phyloP scores from a whole-genome alignment of 202 grass and related monocot genomes.

The Saccharum hybrid region DNA sequence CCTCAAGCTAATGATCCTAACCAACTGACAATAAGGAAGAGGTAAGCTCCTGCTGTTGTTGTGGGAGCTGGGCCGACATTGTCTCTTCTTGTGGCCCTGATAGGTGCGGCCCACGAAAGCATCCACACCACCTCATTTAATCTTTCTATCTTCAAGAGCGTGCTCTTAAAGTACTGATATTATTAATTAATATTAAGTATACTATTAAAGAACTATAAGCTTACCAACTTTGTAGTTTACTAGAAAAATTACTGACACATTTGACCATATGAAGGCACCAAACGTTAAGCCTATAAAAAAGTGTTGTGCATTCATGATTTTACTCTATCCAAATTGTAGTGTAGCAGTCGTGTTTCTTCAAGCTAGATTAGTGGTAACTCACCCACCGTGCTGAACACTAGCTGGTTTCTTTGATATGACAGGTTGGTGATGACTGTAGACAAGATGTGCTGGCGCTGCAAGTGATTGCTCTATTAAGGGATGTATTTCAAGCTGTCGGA shows the following conservation, averaged over 20 bases:
- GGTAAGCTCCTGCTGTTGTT: not conserved
- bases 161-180: not conserved
- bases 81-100: not conserved
- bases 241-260: not conserved
- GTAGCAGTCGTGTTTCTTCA: slow-evolving; percentile 9
- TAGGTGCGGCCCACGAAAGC: not conserved
- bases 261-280: slow-evolving; percentile 7
- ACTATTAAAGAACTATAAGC: not conserved
- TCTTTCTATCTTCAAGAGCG: not conserved
- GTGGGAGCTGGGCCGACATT: not conserved
- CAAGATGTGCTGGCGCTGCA: slow-evolving; percentile 99
- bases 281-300: slow-evolving; percentile 6
- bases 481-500: slow-evolving; percentile 92
- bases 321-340: slow-evolving; percentile 9
- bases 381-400: slow-evolving; percentile 34
- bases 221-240: slow-evolving; percentile 28
- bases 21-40: not conserved
- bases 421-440: slow-evolving; percentile 99
- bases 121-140: slow-evolving; percentile 18
- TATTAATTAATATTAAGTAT: slow-evolving; percentile 8
- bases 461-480: slow-evolving; percentile 88
- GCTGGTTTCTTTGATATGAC: slow-evolving; percentile 45
- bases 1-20: slow-evolving; percentile 3
- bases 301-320: not conserved
- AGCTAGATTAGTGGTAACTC: slow-evolving; percentile 6